These are phyloP conservation scores for Leishmania lainsoni DNA, from an alignment of 208 protist species.

Conservation along the genomic window DNA sequence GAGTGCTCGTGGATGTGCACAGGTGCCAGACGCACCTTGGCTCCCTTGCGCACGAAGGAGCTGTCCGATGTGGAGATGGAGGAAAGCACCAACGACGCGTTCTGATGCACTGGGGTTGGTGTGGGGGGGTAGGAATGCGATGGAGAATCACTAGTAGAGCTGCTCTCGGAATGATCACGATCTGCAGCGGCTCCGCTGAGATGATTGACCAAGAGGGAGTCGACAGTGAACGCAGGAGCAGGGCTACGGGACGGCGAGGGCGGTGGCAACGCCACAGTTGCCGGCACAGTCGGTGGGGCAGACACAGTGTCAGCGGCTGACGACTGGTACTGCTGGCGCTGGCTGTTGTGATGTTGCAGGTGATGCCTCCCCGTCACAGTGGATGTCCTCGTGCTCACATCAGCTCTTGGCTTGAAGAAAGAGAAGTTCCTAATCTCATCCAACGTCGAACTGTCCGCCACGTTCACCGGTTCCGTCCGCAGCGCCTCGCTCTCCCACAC, in stretches of 20 bases:
- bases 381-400: not conserved
- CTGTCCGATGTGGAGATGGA: constrained; percentile 47
- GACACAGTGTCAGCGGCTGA: not conserved
- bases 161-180: too few relatives aligned
- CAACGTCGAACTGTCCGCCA: not conserved
- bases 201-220: not conserved
- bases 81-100: constrained; percentile 41
- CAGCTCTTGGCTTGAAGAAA: constrained; percentile 22
- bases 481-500: constrained; percentile 70
- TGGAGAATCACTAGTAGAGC: not conserved
- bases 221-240: not conserved
- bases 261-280: not conserved
- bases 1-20: constrained; percentile 16
- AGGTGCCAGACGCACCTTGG: constrained; percentile 48
- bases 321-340: not conserved
- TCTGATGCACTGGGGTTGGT: constrained; percentile 4
- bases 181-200: not conserved
- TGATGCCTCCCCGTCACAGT: not conserved
- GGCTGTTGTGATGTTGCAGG: not conserved
- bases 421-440: constrained; percentile 29
- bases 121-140: constrained; percentile 1
- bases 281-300: not conserved
- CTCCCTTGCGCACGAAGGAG: constrained; percentile 32
- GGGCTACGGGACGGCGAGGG: not conserved
- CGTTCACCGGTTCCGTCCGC: constrained; percentile 46